phyloP scores from a whole-genome alignment of 164 flowering plant species.

The Magnolia sinica region DNA sequence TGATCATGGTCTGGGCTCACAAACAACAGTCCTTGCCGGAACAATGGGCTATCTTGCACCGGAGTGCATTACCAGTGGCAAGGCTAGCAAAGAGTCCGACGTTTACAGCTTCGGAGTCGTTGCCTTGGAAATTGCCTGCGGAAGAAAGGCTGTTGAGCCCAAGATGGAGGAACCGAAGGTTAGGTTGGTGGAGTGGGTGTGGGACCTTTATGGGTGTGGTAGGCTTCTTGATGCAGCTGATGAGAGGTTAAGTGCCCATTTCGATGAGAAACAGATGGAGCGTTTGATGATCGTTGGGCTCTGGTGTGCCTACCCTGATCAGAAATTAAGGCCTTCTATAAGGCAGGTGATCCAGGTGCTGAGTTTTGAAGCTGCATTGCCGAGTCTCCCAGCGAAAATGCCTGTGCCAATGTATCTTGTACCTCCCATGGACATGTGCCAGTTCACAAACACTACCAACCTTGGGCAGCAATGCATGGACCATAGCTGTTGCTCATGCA shows the following conservation, averaged over 20 bases:
- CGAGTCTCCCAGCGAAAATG: constrained; percentile 31
- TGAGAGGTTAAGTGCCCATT: constrained; percentile 18
- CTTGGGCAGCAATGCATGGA: no score
- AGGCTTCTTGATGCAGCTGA: constrained; percentile 38
- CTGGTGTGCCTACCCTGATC: constrained; percentile 52
- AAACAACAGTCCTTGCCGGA: constrained; percentile 52
- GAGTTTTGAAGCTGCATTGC: constrained; percentile 21
- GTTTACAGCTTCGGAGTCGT: constrained; percentile 60
- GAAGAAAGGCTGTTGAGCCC: constrained; percentile 36
- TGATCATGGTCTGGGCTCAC: constrained; percentile 42
- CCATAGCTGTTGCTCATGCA: no score
- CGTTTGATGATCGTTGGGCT: constrained; percentile 39
- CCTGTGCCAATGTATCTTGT: constrained; percentile 33
- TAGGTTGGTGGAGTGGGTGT: constrained; percentile 50
- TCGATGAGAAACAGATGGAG: constrained; percentile 35
- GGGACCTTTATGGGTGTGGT: constrained; percentile 47
- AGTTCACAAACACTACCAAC: no score
- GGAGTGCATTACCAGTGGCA: constrained; percentile 43
- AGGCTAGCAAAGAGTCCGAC: constrained; percentile 49
- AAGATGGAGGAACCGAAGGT: constrained; percentile 22
- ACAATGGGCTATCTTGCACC: constrained; percentile 69
- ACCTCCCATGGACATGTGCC: background rate
- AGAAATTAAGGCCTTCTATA: constrained; percentile 35
- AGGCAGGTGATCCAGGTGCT: constrained; percentile 40
- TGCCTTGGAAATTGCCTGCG: constrained; percentile 44